Conservation (phyloP, 257 asterid genomes). For the Leptodermis oblonga region DNA sequence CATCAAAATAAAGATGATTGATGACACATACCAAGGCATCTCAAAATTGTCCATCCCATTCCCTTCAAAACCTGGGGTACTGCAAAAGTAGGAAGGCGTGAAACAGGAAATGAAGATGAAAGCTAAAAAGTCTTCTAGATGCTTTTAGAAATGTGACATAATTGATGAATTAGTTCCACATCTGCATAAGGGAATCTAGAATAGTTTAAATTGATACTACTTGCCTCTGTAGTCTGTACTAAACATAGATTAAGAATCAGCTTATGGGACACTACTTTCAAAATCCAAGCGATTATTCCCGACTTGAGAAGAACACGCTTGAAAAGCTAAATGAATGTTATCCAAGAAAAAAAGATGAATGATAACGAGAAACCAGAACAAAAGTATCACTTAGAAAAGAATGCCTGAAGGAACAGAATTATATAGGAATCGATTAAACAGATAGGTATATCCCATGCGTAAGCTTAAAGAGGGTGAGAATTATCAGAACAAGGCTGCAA, state of each 20-base stretch:
- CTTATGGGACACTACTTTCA: background rate
- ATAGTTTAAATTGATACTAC: background rate
- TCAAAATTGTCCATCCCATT: conserved; percentile 31
- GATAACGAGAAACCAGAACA: background rate
- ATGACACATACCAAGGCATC: conserved; percentile 26
- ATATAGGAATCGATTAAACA: background rate
- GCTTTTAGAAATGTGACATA: background rate
- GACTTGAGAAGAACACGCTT: background rate
- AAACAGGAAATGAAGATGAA: background rate
- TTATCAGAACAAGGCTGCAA: background rate
- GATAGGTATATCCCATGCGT: background rate
- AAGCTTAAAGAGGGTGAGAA: background rate
- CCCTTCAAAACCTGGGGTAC: conserved; percentile 15
- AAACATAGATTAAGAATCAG: background rate
- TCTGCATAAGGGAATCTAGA: background rate
- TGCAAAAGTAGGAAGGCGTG: conserved; percentile 6
- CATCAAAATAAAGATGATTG: background rate
- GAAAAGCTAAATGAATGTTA: background rate
- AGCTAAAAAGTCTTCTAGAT: background rate
- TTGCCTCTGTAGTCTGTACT: background rate
- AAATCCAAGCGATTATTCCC: background rate
- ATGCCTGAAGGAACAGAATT: background rate
- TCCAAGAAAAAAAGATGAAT: background rate
- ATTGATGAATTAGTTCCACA: background rate
- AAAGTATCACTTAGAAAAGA: background rate